phyloP scores from a whole-genome alignment of 169 alveolate species.

The Neospora caninum region DNA sequence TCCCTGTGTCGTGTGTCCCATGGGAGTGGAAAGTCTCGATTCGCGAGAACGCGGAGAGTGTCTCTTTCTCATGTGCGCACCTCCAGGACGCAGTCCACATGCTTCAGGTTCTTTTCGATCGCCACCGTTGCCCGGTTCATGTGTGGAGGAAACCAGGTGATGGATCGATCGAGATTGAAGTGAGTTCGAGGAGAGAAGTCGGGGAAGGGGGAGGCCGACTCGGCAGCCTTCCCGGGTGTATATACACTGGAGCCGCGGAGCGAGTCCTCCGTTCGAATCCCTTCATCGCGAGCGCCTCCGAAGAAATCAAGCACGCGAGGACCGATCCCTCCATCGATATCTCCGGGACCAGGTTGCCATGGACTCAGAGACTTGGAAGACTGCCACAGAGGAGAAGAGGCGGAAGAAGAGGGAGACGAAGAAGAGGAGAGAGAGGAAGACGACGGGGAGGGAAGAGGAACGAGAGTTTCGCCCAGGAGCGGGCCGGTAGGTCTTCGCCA shows the following conservation, averaged over 20 bases:
- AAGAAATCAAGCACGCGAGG: not conserved
- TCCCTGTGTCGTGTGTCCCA: too few relatives aligned
- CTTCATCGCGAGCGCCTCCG: not conserved
- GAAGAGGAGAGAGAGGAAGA: not conserved
- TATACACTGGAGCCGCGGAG: not conserved
- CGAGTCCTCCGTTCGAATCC: not conserved
- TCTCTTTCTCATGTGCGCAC: not conserved
- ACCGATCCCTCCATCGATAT: constrained; percentile 1
- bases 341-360: constrained; percentile 15
- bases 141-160: constrained; percentile 34
- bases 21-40: too few relatives aligned
- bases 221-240: not conserved
- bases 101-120: not conserved
- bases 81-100: constrained; percentile 28
- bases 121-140: constrained; percentile 17
- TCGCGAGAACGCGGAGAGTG: too few relatives aligned
- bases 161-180: constrained; percentile 1
- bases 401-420: not conserved
- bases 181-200: not conserved
- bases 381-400: not conserved
- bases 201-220: not conserved
- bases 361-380: not conserved
- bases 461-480: not conserved
- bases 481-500: constrained; percentile 24
- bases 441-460: not conserved